These are phyloP conservation scores for Eucalyptus regnans DNA, from an alignment of 345 rosid species.

Conservation along the genomic window DNA sequence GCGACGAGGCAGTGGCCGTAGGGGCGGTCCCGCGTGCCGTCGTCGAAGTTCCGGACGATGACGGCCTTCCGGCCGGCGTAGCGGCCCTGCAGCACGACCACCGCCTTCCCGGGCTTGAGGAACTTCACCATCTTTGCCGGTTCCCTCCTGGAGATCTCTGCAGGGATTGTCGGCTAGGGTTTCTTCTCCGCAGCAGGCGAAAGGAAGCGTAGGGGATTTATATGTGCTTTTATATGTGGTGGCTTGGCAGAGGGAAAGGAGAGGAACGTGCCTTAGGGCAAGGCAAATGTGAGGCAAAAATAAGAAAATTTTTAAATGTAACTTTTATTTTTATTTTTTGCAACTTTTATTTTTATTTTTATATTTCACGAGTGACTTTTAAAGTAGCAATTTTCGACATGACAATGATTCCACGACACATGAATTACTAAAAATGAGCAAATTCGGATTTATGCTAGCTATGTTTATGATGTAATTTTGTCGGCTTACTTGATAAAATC, in stretches of 20 bases:
- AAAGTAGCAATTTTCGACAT: neutral
- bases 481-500: neutral
- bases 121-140: neutral
- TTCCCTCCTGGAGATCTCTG: too few relatives aligned
- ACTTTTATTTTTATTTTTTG: too few relatives aligned
- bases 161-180: neutral
- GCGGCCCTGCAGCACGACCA: neutral
- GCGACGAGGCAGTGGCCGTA: neutral
- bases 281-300: neutral
- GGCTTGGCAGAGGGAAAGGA: neutral
- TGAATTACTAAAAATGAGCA: neutral
- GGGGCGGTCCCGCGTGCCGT: neutral
- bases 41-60: neutral
- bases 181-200: neutral
- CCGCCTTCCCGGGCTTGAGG: neutral
- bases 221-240: neutral
- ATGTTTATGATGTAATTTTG: neutral
- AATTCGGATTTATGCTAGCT: neutral
- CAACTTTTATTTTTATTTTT: neutral
- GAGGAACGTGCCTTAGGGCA: neutral
- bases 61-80: neutral
- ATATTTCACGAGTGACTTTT: neutral
- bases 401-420: neutral
- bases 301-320: neutral
- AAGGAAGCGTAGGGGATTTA: too few relatives aligned